Conservation (phyloP, 768 basidiomycete species). For the Boletus speciosus region DNA sequence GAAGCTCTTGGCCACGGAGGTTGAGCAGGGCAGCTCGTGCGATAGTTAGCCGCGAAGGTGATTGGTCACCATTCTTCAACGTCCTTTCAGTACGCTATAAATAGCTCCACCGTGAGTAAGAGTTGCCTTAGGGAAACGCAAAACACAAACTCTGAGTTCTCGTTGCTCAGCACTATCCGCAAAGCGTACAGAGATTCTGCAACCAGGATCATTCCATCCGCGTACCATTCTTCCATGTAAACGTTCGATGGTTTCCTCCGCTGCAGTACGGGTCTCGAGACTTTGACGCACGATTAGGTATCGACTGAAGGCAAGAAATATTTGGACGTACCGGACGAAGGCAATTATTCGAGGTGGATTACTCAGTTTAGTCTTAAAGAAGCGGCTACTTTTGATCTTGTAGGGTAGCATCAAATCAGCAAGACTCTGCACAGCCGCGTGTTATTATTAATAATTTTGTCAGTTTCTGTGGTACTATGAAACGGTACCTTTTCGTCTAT, state of each 20-base stretch:
- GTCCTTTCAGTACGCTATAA: conserved; percentile 59
- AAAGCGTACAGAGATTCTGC: conserved; percentile 75
- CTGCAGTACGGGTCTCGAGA: conserved; percentile 65
- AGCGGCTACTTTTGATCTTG: conserved; percentile 69
- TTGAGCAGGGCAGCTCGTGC: conserved; percentile 77
- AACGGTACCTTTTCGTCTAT: conserved; percentile 57
- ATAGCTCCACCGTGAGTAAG: conserved; percentile 1
- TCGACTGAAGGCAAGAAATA: neutral
- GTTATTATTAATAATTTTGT: neutral
- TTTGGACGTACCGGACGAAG: conserved; percentile 61
- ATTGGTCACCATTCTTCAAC: conserved; percentile 56
- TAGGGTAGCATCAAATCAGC: conserved; percentile 64
- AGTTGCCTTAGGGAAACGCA: neutral
- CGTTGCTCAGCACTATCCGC: conserved; percentile 77
- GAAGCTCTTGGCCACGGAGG: conserved; percentile 61
- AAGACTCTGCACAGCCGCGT: conserved; percentile 44
- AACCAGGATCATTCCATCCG: conserved; percentile 74
- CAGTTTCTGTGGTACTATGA: neutral
- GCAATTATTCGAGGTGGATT: conserved; percentile 77
- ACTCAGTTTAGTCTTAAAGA: conserved; percentile 76
- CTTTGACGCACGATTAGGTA: conserved; percentile 33
- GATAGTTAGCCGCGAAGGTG: conserved; percentile 66
- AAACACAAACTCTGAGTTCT: conserved; percentile 60
- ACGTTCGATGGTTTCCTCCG: conserved; percentile 73
- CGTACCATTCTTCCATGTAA: conserved; percentile 78